Evolutionary conservation across 2,329 filamentous ascomycete genomes (phyloP).

Genomic region (Colletotrichum chlorophyti): DNA sequence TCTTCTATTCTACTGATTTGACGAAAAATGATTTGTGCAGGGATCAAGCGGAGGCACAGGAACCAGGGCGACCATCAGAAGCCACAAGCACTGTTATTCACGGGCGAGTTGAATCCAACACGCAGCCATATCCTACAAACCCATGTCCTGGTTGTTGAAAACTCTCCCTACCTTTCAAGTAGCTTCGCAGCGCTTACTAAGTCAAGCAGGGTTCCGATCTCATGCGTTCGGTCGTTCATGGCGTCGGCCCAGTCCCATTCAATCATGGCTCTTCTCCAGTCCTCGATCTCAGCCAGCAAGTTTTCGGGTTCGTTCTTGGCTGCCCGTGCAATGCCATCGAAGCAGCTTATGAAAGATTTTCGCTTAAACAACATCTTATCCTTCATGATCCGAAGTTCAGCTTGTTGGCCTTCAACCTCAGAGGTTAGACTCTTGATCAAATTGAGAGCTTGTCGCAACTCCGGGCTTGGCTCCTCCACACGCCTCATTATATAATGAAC

Average conservation of each 20-base stretch:
- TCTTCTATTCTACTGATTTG: no score
- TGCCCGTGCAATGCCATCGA: not conserved
- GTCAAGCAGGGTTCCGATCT: not conserved
- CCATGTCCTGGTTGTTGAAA: no score
- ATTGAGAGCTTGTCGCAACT: not conserved
- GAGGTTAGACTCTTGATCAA: not conserved
- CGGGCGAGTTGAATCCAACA: no score
- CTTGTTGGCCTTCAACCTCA: not conserved
- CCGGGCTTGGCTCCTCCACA: not conserved
- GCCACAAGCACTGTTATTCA: no score
- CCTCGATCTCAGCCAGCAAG: not conserved
- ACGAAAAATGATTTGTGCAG: no score
- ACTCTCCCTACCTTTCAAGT: not conserved
- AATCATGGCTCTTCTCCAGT: not conserved
- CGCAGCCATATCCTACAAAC: no score
- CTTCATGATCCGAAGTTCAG: not conserved
- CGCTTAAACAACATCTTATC: not conserved
- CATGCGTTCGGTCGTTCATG: not conserved
- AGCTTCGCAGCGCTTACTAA: not conserved
- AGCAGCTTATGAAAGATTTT: not conserved
- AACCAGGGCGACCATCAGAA: no score
- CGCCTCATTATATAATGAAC: no score
- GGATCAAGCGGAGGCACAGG: no score
- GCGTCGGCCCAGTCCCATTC: not conserved
- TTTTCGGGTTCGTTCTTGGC: not conserved